These are phyloP conservation scores for Akanthomyces dipterigenus DNA, from an alignment of 2,329 filamentous ascomycete genomes.

Conservation along the genomic window DNA sequence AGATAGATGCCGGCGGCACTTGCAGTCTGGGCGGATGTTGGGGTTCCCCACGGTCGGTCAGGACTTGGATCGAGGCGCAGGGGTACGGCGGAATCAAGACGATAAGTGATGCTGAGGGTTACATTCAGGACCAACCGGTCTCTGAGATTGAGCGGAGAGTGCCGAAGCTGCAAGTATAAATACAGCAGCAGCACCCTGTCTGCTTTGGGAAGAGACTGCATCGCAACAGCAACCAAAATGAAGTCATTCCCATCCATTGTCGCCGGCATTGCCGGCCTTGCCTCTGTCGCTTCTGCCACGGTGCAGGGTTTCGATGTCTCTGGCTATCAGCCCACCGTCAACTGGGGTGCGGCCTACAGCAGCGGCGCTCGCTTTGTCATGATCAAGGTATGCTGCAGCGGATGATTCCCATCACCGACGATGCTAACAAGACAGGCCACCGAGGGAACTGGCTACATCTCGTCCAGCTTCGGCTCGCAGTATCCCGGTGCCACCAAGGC, in stretches of 20 bases:
- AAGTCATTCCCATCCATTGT: slow-evolving; percentile 9
- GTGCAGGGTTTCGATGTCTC: slow-evolving; percentile 38
- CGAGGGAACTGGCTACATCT: slow-evolving; percentile 41
- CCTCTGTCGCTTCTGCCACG: slow-evolving; percentile 18
- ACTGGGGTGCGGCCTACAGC: slow-evolving; percentile 31
- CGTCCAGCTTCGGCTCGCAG: slow-evolving; percentile 40
- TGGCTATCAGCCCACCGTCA: slow-evolving; percentile 30
- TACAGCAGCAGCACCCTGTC: not conserved
- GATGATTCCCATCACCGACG: not conserved
- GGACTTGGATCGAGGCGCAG: not conserved
- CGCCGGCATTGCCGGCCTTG: slow-evolving; percentile 14
- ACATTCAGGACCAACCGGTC: not conserved
- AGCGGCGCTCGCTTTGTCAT: slow-evolving; percentile 37
- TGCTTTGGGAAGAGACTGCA: not conserved
- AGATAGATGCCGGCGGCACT: not conserved
- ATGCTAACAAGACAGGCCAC: slow-evolving; percentile 34
- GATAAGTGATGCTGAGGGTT: not conserved
- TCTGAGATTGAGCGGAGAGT: not conserved
- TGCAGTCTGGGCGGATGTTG: not conserved
- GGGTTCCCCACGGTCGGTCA: slow-evolving; percentile 4
- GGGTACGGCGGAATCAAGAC: not conserved
- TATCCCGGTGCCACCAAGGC: slow-evolving; percentile 43
- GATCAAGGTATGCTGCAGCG: slow-evolving; percentile 30
- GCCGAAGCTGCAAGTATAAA: slow-evolving; percentile 3
- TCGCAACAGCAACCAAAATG: slow-evolving; percentile 6